Base-by-base conservation (phyloP, 2,329 filamentous ascomycete genomes). In the Pezizomycotina sp. region DNA sequence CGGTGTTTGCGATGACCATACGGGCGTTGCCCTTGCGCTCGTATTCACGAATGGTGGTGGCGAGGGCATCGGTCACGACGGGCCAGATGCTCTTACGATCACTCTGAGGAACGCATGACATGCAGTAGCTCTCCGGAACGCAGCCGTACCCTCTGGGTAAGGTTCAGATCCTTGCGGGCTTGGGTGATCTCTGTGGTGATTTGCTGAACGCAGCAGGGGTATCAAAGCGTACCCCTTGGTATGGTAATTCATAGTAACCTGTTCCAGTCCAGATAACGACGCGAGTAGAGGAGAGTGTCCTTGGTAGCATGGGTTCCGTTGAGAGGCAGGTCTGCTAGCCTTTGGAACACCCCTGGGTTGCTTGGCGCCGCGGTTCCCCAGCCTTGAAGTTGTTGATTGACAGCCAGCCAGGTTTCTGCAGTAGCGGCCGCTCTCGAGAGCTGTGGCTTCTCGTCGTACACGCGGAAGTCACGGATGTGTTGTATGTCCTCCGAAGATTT, bases 1-100 rank as follows among this genome's bases (percentile, higher is more conserved):
- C 89, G 0, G 81, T 92, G 58, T 98, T 98, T 37, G 79, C 65
- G 32, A 95, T 70, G 19, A 76, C 73, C 7, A 95, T 60, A 5
- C 71, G 68, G 6, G 82, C 66, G 25, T 68, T 64, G 37, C 73
- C 64, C 15, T 65, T 62, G 3, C 75, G 65, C 20, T 64, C 59
- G 25, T 68, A 53, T 36, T 71, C 72, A 37, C 61, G 59, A 20
- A 83, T 59, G 2, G 75, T 60, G 27, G 69, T 68, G 0, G 82
- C 80, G 1, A 95, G 62, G 0, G 93, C 71, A 36, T 79, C 59
- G 4, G 75, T 64, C 46, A 78, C 71, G 7, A 98, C 68, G 74
- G 71, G 73, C 53, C 81, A 89, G 47, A 98, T 72, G 57, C 76
- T 93, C 45, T 74, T 61, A 2, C 76, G 59, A 48, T 70, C 64